phyloP scores from a whole-genome alignment of 2,329 filamentous ascomycete genomes.

The Penicillium sp. region DNA sequence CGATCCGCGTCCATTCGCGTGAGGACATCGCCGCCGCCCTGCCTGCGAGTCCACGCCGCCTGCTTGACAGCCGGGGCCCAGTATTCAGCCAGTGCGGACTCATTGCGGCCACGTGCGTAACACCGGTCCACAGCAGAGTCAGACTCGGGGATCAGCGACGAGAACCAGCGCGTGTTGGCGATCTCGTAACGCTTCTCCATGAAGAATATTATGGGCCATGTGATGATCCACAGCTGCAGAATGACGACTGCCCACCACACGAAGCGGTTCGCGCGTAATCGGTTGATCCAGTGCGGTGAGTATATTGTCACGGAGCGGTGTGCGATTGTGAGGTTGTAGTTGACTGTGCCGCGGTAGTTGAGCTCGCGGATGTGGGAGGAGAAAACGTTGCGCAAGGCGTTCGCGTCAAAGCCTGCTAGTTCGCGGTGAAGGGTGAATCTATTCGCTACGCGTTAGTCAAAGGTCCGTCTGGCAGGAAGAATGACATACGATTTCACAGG shows the following conservation, averaged over 20 bases:
- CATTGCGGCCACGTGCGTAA: conserved; percentile 30
- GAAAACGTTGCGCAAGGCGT: conserved; percentile 29
- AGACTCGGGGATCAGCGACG: conserved; percentile 18
- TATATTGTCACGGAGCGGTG: conserved; percentile 37
- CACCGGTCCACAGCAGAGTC: conserved; percentile 13
- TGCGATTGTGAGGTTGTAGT: conserved; percentile 23
- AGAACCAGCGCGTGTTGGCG: conserved; percentile 33
- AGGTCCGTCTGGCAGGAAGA: not conserved
- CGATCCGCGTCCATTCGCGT: conserved; percentile 24
- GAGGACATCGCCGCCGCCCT: conserved; percentile 15
- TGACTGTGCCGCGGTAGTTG: conserved; percentile 38
- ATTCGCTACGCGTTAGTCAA: not conserved
- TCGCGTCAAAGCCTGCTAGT: conserved; percentile 31
- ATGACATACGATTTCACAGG: conserved; percentile 38
- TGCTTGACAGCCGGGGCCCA: conserved; percentile 39
- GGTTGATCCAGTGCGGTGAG: conserved; percentile 43
- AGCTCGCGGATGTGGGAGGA: conserved; percentile 39
- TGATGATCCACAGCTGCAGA: conserved; percentile 42
- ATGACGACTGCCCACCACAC: conserved; percentile 39
- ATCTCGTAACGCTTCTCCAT: conserved; percentile 41
- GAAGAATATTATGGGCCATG: conserved; percentile 41
- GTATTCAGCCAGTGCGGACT: conserved; percentile 30
- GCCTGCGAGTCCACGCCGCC: conserved; percentile 34
- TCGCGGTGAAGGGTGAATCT: conserved; percentile 35
- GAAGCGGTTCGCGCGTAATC: conserved; percentile 33